Base-by-base conservation (phyloP, 2,329 filamentous ascomycete genomes). In the Mycocentrospora acerina region DNA sequence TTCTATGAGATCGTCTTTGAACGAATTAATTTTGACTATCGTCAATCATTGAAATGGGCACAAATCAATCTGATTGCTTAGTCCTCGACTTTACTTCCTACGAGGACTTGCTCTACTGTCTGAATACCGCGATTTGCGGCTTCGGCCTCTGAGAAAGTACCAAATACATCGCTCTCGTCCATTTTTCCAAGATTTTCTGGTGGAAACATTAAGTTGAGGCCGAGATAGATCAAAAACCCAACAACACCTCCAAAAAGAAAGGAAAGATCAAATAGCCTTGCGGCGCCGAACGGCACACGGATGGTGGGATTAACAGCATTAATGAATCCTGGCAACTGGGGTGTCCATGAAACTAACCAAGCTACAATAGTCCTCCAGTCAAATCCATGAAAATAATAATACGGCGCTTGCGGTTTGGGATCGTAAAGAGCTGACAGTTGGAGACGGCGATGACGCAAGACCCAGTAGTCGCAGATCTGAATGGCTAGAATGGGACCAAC, bases 401-500 rank as follows among this genome's bases (percentile, higher is more conserved):
- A 77, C 13, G 70, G 60, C 2, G 64, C 61, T 7, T 62, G 44
- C n/a, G 57, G 46, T 24, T 59, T 29, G 1, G 61, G 60, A 16
- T 61, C 44, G 46, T 74, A 76, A 1, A 76, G 61, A 38, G 74
- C 69, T 5, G 62, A 60, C 8, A 76, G 56, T 37, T 72, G 71
- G 31, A 75, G 47, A 17, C 62, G 59, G 35, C 60, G 43, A 10
- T 50, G 37, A 7, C 72, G 62, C 3, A 76, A 55, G 10, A 75
- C 32, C 45, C 71, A 72, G 47, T 76, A 77, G 32, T 75, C 71
- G 19, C 67, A 66, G 11, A 74, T 55, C 49, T 73, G 62, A 9
- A 76, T 65, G 3, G 72, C 73, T 30, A 69, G 70, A 41, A 73
- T 67, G 0, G 75, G 74, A 0, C 65, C 71, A 11, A 76, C 63